These are phyloP conservation scores for Gymnopilus dilepis DNA, from an alignment of 768 basidiomycete genomes.

Conservation along the genomic window DNA sequence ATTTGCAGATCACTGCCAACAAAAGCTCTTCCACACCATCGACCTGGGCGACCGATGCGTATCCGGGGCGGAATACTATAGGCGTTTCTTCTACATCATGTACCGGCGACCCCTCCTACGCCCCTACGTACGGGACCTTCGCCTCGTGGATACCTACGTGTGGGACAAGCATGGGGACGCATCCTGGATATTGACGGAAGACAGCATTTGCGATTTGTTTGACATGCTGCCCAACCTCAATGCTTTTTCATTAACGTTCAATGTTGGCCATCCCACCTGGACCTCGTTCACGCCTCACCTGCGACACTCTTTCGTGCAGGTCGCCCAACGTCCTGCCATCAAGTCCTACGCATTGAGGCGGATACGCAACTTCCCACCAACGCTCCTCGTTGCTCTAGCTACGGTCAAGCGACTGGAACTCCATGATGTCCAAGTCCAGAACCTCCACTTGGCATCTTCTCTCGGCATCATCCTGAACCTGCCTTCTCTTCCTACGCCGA, in stretches of 20 bases:
- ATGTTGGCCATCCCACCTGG: conserved; percentile 24
- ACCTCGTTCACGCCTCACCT: conserved; percentile 18
- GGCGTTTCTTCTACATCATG: conserved; percentile 20
- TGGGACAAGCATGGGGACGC: conserved; percentile 25
- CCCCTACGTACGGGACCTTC: conserved; percentile 22
- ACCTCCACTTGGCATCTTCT: conserved; percentile 10
- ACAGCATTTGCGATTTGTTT: conserved; percentile 25
- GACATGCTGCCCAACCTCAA: conserved; percentile 21
- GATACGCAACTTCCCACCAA: conserved; percentile 24
- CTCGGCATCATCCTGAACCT: conserved; percentile 19
- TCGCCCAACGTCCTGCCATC: conserved; percentile 17
- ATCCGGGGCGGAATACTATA: conserved; percentile 26
- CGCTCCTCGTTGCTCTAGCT: conserved; percentile 22
- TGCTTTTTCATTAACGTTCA: conserved; percentile 21
- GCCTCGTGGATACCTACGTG: conserved; percentile 28
- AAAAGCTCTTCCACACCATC: conserved; percentile 27
- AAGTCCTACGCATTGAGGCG: conserved; percentile 15
- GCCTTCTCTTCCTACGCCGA: conserved; percentile 14
- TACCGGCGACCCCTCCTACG: conserved; percentile 14
- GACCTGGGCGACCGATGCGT: conserved; percentile 29
- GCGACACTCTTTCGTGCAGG: conserved; percentile 23
- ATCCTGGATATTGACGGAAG: conserved; percentile 26
- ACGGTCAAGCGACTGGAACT: conserved; percentile 20
- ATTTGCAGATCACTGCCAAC: conserved; percentile 23
- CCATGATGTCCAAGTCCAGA: conserved; percentile 20